These are phyloP conservation scores for Phytophthora fragariaefolia DNA, from an alignment of 352 stramenopile genomes.

Conservation along the genomic window DNA sequence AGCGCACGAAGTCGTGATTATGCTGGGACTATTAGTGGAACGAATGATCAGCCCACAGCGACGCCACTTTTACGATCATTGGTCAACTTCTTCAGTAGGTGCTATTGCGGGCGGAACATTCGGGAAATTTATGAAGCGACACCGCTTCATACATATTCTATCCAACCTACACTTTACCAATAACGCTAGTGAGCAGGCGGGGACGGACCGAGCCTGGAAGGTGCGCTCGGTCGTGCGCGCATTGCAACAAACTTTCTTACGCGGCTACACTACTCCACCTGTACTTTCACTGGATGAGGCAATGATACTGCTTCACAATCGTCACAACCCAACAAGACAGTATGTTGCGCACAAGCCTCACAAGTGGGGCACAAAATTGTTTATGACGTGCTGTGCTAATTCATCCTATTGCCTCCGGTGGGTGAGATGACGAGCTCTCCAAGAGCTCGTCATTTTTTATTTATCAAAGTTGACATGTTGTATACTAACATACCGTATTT, in stretches of 20 bases:
- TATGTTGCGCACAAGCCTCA: slow-evolving; percentile 9
- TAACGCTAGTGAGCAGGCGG: background rate
- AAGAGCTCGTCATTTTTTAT: background rate
- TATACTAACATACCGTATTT: background rate
- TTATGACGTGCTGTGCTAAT: background rate
- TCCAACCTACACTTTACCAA: slow-evolving; percentile 8
- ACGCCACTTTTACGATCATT: slow-evolving; percentile 1
- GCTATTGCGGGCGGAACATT: background rate
- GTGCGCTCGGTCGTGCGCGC: background rate
- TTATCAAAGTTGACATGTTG: background rate
- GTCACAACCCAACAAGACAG: slow-evolving; percentile 6
- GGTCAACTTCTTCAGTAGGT: background rate
- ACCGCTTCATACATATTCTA: slow-evolving; percentile 1
- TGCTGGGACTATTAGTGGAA: background rate
- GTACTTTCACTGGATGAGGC: slow-evolving; percentile 4
- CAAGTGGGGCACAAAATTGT: background rate
- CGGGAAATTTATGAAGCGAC: background rate
- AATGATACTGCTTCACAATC: slow-evolving; percentile 3
- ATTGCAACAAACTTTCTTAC: too few species aligned
- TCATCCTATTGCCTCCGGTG: background rate
- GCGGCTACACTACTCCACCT: background rate
- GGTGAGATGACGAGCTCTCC: background rate
- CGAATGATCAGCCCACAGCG: background rate
- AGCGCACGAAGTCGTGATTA: slow-evolving; percentile 4
- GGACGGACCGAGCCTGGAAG: slow-evolving; percentile 5